These are phyloP conservation scores for Psilocybe subaeruginosa DNA, from an alignment of 768 basidiomycete species.

Conservation along the genomic window DNA sequence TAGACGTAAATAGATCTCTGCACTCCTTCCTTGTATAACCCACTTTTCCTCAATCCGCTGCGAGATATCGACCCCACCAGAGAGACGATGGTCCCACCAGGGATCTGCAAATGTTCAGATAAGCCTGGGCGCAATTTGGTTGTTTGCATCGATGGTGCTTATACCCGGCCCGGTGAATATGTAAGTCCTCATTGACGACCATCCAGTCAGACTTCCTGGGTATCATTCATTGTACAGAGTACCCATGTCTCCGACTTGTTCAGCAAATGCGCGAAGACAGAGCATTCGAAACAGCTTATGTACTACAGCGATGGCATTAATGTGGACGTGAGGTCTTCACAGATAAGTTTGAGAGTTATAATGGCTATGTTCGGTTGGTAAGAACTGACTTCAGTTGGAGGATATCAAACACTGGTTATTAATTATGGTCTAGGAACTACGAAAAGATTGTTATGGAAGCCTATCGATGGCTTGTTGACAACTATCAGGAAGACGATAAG, in stretches of 20 bases:
- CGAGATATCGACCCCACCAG: too few species aligned
- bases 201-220: too few species aligned
- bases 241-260: conserved; percentile 8
- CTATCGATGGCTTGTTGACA: conserved; percentile 46
- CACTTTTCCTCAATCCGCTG: too few species aligned
- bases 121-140: conserved; percentile 39
- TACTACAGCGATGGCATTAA: conserved; percentile 8
- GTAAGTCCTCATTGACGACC: conserved; percentile 3
- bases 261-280: conserved; percentile 13
- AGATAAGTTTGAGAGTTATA: too few species aligned
- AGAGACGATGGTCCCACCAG: too few species aligned
- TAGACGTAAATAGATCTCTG: too few species aligned
- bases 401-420: background rate
- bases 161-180: conserved; percentile 28
- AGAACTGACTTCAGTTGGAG: background rate
- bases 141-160: conserved; percentile 30
- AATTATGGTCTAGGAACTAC: conserved; percentile 28
- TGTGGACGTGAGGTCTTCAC: too few species aligned
- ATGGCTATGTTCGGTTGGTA: conserved; percentile 8
- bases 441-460: conserved; percentile 35
- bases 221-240: conserved; percentile 8
- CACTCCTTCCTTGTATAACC: too few species aligned
- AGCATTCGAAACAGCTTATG: conserved; percentile 13
- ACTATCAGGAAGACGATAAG: conserved; percentile 38
- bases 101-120: too few species aligned